Evolutionary conservation across 345 rosid genomes (phyloP), one percentile per base, ranked within the genome.

Genomic region (Eutrema yunnanense): DNA sequence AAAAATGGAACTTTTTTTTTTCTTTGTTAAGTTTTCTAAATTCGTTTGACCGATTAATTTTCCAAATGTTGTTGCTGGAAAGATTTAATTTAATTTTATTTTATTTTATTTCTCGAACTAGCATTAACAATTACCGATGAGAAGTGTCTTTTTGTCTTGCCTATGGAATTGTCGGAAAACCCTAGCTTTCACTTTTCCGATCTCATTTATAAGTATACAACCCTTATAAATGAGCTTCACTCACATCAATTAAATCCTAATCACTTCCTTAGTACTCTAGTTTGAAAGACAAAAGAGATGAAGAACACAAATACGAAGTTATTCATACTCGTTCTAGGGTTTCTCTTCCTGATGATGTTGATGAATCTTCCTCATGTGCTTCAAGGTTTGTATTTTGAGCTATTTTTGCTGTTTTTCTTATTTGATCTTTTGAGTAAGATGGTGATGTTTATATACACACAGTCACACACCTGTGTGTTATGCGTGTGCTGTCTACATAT

Each of bases 161-260:
- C 75, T 76, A 76, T 64, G 75, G 62, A 70, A 48, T 10, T 76
- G 75, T 76, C 72, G 80, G 75, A 54, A 76, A 70, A 56, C 72
- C 80, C 80, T 76, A 76, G 72, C 75, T 70, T 42, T 66, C 48
- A 71, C 75, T 40, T 69, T 19, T 38, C 5, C 6, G 38, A 56
- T 13, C 26, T 22, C 26, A 22, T 54, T 38, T 9, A 19, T 36
- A 63, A 37, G 7, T 37, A 1, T 8, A 44, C 14, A n/a, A 6
- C 42, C 9, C 33, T 33, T 50, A 13, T 61, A 14, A 36, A 64
- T 13, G 67, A 63, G 65, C 49, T 69, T 48, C 66, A 49, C 50
- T 56, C 47, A 40, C 62, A 54, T 47, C 40, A 54, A 6, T 12
- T 30, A 38, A 19, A 37, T 46, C 32, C 16, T 69, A 40, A 40